phyloP scores from a whole-genome alignment of 2,329 filamentous ascomycete genomes.

The Exophiala viscosa region DNA sequence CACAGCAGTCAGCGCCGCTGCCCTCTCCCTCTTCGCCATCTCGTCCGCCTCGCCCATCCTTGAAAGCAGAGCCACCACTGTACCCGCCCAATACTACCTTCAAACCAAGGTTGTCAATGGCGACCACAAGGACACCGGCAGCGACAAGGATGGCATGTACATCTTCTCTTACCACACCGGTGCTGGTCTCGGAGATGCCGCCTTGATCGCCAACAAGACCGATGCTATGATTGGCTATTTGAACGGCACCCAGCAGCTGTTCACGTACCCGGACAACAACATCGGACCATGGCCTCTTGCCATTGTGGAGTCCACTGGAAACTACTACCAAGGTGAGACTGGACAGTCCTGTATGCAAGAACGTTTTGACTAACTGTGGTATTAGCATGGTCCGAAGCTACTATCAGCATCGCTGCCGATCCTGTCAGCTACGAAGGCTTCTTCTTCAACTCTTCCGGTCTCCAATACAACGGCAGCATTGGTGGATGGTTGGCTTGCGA shows the following conservation, averaged over 20 bases:
- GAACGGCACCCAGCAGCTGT: constrained; percentile 24
- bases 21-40: constrained; percentile 10
- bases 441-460: constrained; percentile 27
- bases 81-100: constrained; percentile 23
- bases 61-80: constrained; percentile 18
- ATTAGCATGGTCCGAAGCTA: constrained; percentile 22
- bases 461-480: constrained; percentile 24
- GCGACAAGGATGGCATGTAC: constrained; percentile 26
- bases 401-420: constrained; percentile 23
- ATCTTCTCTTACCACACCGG: constrained; percentile 29
- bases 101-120: constrained; percentile 23
- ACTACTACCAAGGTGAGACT: constrained; percentile 25
- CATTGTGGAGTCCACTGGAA: constrained; percentile 6
- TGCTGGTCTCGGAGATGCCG: constrained; percentile 26
- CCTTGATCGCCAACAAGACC: constrained; percentile 18
- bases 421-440: constrained; percentile 11
- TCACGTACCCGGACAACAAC: constrained; percentile 22
- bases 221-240: constrained; percentile 24
- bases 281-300: constrained; percentile 26
- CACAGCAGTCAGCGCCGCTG: constrained; percentile 8
- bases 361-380: constrained; percentile 6
- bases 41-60: constrained; percentile 17
- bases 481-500: constrained; percentile 27
- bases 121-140: constrained; percentile 20
- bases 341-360: neutral